Conservation (phyloP, 345 rosid species). For the Murraya paniculata region DNA sequence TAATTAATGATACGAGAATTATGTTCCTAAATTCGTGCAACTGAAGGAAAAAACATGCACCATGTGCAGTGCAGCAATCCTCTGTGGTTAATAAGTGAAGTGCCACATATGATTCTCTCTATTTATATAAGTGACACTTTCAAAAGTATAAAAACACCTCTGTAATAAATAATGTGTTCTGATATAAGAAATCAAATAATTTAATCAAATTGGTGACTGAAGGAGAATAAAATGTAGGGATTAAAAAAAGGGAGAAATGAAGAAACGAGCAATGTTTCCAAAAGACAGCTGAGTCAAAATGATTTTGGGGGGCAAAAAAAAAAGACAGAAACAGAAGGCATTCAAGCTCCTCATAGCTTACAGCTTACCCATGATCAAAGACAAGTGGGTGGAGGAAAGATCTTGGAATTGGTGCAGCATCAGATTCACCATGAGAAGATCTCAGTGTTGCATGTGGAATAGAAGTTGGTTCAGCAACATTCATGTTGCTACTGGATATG, state of each 20-base stretch:
- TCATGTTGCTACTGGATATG: constrained; percentile 34
- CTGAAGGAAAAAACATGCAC: background rate
- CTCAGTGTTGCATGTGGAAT: constrained; percentile 38
- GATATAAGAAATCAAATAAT: background rate
- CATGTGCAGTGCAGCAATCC: background rate
- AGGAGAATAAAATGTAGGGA: background rate
- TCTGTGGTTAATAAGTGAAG: background rate
- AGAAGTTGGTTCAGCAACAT: constrained; percentile 40
- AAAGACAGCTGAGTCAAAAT: background rate
- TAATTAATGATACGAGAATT: background rate
- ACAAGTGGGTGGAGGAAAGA: constrained; percentile 43
- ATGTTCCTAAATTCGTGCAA: background rate
- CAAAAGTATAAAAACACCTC: background rate
- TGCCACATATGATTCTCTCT: background rate
- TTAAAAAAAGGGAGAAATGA: background rate
- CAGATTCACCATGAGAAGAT: constrained; percentile 40
- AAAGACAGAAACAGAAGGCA: background rate
- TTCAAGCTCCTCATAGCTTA: background rate
- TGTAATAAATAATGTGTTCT: background rate
- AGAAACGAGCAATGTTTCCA: background rate
- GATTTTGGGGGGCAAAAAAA: background rate
- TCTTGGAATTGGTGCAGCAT: constrained; percentile 27
- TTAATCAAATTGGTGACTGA: background rate
- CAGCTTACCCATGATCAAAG: constrained; percentile 53
- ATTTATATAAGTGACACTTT: background rate